Conservation (phyloP, 1,139 yeast genomes). For the Pneumocystis wakefieldiae region DNA sequence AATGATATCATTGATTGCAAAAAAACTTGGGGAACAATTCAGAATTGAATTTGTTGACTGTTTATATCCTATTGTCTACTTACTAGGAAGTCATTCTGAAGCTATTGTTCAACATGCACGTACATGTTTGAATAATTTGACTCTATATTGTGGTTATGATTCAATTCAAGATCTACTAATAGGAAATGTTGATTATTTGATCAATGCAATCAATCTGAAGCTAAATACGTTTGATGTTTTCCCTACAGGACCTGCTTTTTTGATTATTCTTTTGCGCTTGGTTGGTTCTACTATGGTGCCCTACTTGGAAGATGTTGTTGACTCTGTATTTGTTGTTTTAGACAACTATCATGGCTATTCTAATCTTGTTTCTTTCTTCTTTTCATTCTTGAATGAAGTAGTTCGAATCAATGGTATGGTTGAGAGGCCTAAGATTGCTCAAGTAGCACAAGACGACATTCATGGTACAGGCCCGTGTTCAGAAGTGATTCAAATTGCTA, state of each 20-base stretch:
- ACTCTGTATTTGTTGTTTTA: constrained; percentile 56
- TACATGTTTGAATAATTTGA: not conserved
- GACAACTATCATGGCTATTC: constrained; percentile 78
- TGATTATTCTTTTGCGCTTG: constrained; percentile 49
- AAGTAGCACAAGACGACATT: constrained; percentile 3
- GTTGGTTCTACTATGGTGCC: constrained; percentile 55
- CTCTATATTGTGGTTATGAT: constrained; percentile 34
- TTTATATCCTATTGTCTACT: not conserved
- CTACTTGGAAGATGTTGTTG: constrained; percentile 56
- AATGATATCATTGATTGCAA: not conserved
- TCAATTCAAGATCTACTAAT: constrained; percentile 41
- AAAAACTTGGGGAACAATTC: not conserved
- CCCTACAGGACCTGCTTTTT: constrained; percentile 56
- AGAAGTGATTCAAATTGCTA: constrained; percentile 27
- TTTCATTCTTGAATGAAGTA: constrained; percentile 53
- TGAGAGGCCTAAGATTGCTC: constrained; percentile 1
- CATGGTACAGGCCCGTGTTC: constrained; percentile 7
- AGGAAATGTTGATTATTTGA: constrained; percentile 63
- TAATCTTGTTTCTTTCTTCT: constrained; percentile 55
- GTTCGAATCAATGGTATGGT: constrained; percentile 35
- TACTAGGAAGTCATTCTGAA: not conserved
- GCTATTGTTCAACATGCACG: not conserved
- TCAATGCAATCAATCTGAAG: constrained; percentile 58
- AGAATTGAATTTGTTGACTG: not conserved
- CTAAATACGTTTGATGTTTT: constrained; percentile 55